Conservation (phyloP, 331 rosid genomes). For the Acacia pycnantha region DNA sequence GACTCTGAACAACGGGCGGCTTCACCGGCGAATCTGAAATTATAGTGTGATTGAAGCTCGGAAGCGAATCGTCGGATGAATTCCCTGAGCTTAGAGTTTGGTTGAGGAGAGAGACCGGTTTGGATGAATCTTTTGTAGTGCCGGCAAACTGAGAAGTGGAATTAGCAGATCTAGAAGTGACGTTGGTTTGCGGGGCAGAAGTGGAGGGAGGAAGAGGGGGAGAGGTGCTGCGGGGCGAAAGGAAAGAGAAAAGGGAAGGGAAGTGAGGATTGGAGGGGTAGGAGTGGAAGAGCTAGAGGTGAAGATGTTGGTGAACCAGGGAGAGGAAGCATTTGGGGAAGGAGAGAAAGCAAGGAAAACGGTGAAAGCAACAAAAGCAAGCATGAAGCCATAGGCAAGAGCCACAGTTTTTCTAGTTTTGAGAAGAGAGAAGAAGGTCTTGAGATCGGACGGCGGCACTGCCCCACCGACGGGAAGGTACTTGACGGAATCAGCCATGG, state of each 20-base stretch:
- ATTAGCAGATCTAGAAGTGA: constrained; percentile 52
- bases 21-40: constrained; percentile 10
- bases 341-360: constrained; percentile 70
- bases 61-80: constrained; percentile 24
- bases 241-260: constrained; percentile 44
- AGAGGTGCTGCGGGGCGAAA: constrained; percentile 46
- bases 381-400: constrained; percentile 58
- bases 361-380: constrained; percentile 68
- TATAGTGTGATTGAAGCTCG: constrained; percentile 39
- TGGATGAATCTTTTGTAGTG: constrained; percentile 27
- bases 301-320: constrained; percentile 68
- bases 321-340: constrained; percentile 56
- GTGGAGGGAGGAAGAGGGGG: constrained; percentile 1
- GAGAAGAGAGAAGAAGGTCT: constrained; percentile 52
- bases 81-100: constrained; percentile 28
- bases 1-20: constrained; percentile 32
- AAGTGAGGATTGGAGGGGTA: constrained; percentile 45
- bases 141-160: constrained; percentile 25
- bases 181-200: constrained; percentile 23
- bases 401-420: constrained; percentile 61
- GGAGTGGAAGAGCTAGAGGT: constrained; percentile 15
- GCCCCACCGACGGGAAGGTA: constrained; percentile 47
- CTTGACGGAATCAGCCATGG: constrained; percentile 80
- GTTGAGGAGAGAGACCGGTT: constrained; percentile 21
- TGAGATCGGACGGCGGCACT: constrained; percentile 51